Evolutionary conservation across 257 asterid species (phyloP).

Genomic region (Thymus mandschuricus): DNA sequence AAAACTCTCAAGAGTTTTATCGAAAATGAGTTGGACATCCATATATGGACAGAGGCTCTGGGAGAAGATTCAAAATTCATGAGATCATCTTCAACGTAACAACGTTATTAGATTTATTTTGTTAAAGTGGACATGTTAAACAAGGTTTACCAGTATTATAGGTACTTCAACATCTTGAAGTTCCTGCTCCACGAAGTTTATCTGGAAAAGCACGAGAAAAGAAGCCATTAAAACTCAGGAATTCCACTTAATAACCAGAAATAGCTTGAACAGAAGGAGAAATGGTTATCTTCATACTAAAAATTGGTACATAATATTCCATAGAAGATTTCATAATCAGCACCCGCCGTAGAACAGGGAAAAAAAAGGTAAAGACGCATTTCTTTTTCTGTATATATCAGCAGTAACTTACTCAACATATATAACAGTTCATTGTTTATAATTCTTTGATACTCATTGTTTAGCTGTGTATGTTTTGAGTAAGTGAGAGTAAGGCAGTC

Average conservation of each 20-base stretch:
- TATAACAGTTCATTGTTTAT: slow-evolving; percentile 1
- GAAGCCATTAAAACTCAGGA: slow-evolving; percentile 2
- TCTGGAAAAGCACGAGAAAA: slow-evolving; percentile 45
- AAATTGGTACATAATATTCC: too few relatives aligned
- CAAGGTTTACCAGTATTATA: slow-evolving; percentile 61
- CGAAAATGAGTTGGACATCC: neutral
- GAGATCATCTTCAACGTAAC: neutral
- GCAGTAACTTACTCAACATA: neutral
- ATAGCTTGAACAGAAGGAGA: too few relatives aligned
- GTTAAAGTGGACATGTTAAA: neutral
- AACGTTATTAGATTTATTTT: neutral
- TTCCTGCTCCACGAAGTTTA: slow-evolving; percentile 72
- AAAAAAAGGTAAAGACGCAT: too few relatives aligned
- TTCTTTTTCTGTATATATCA: too few relatives aligned
- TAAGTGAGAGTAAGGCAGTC: slow-evolving; percentile 1
- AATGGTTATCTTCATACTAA: too few relatives aligned
- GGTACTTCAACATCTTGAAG: slow-evolving; percentile 61
- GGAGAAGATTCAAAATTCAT: neutral
- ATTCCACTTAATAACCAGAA: neutral
- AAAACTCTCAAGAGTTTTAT: slow-evolving; percentile 1
- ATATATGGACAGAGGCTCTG: slow-evolving; percentile 2
- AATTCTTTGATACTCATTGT: neutral
- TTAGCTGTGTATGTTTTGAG: slow-evolving; percentile 8
- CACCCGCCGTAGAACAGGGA: too few relatives aligned
- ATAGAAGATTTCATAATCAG: too few relatives aligned